Conservation (phyloP, 2,329 filamentous ascomycete genomes). For the Zarea fungicola region DNA sequence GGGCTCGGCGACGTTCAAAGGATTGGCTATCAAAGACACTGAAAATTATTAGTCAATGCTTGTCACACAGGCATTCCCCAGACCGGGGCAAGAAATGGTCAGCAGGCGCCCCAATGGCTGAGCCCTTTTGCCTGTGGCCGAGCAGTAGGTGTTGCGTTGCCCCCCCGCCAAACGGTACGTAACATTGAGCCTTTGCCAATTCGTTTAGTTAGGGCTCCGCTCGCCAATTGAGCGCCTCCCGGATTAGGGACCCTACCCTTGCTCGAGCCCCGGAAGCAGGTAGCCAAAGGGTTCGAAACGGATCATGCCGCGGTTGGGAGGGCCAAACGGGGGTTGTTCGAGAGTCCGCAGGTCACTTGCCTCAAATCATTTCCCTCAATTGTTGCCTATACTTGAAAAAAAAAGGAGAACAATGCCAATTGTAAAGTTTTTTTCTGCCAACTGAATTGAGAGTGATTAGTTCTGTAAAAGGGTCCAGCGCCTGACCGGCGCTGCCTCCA, state of each 20-base stretch:
- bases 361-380: too few species aligned
- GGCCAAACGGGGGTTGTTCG: neutral
- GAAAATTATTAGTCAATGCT: neutral
- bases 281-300: conserved; percentile 1
- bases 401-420: too few species aligned
- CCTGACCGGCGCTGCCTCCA: too few species aligned
- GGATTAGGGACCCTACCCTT: neutral
- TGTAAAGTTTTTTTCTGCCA: too few species aligned
- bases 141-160: neutral
- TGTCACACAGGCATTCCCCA: neutral
- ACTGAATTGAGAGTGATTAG: too few species aligned
- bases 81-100: neutral
- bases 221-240: conserved; percentile 8
- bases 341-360: neutral
- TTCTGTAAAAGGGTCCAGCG: too few species aligned
- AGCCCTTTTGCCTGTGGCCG: neutral
- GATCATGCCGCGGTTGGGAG: neutral
- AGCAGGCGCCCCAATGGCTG: neutral
- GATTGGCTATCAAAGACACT: too few species aligned
- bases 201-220: neutral
- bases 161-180: neutral
- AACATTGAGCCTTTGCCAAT: too few species aligned
- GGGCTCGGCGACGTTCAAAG: too few species aligned
- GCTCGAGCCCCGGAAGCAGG: neutral
- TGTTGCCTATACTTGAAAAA: too few species aligned